These are phyloP conservation scores for Basipetospora chlamydospora DNA, from an alignment of 2,329 filamentous ascomycete species.

Conservation along the genomic window DNA sequence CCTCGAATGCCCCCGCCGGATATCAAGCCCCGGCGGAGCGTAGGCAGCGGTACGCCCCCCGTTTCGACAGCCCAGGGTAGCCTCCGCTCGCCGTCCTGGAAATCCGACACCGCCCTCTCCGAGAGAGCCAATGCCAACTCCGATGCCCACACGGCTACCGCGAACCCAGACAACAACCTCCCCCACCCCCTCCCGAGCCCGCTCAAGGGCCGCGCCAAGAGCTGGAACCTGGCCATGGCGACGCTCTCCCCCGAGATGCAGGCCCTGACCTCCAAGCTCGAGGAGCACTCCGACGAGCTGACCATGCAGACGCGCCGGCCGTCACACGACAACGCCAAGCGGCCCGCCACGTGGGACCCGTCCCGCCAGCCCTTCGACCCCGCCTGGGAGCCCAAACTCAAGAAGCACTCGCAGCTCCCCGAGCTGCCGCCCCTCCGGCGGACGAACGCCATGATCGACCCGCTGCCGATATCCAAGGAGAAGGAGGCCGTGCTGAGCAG, in stretches of 20 bases:
- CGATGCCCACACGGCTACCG: too few relatives aligned
- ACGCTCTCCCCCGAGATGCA: conserved; percentile 60
- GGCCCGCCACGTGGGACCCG: conserved; percentile 10
- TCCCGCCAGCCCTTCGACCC: conserved; percentile 8
- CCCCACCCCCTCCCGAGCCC: conserved; percentile 26
- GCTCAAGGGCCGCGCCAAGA: conserved; percentile 45
- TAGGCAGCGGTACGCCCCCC: conserved; percentile 51
- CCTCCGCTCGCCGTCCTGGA: conserved; percentile 41
- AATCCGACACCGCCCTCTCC: conserved; percentile 25
- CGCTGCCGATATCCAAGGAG: conserved; percentile 70
- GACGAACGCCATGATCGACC: conserved; percentile 72
- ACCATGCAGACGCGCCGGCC: conserved; percentile 19
- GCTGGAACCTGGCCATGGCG: conserved; percentile 58
- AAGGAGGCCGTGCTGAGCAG: conserved; percentile 73
- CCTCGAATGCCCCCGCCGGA: conserved; percentile 25
- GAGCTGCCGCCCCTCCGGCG: conserved; percentile 56
- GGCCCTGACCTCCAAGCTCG: conserved; percentile 64
- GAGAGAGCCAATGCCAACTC: conserved; percentile 10
- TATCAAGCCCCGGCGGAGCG: conserved; percentile 30
- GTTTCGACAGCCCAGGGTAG: conserved; percentile 44
- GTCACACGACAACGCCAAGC: conserved; percentile 5
- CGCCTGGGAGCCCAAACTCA: conserved; percentile 13
- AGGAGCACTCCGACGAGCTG: conserved; percentile 57
- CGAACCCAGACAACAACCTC: too few relatives aligned
- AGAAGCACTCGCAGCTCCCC: conserved; percentile 35